Evolutionary conservation across 495 filamentous ascomycete genomes (phyloP), one percentile per base, ranked within the genome.

Genomic region (Hypoxylon trugodes): DNA sequence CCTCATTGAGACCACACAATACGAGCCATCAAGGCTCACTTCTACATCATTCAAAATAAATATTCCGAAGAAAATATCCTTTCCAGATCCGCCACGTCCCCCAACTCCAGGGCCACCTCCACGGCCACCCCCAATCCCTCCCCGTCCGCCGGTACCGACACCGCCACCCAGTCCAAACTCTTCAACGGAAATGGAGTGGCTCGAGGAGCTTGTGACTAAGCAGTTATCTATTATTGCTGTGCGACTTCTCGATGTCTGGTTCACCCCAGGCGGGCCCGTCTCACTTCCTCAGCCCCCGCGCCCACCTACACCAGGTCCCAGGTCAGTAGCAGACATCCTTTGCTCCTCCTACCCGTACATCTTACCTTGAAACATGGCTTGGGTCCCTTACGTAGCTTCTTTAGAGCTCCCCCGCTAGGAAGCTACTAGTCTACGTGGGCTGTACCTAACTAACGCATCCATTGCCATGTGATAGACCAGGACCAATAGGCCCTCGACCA

Each of bases 51-150:
- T 32, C 21, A 32, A 28, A 41, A 32, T 40, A 37, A 50, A 57
- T 37, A 19, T 32, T 16, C 13, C 47, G 15, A 42, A 47, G 46
- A 55, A 47, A 18, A 36, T 59, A 25, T 58, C 61, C 7, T 57
- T 71, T 22, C 69, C 69, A 26, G 30, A 70, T 36, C 70, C 70
- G 49, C 67, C 70, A 12, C 67, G 67, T 54, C 67, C 70, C 53
- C 70, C 67, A 57, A 72, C 69, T 35, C 70, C 70, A 26, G 70
- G 70, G 28, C 64, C 64, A 12, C 67, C 67, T 60, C 69, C 59
- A 25, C 51, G 63, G 50, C 67, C 66, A 59, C 35, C 59, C 62
- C 69, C 63, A 47, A 66, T 70, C 45, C 63, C 64, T 46, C 70
- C 70, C 65, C 60, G 55, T 46, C 70, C 70, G 4, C 61, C 67